Percentiles rank a stretch among this genome's conserved stretches.
Conservation (phyloP, 2,329 filamentous ascomycete genomes). For the Pyricularia sp. region DNA sequence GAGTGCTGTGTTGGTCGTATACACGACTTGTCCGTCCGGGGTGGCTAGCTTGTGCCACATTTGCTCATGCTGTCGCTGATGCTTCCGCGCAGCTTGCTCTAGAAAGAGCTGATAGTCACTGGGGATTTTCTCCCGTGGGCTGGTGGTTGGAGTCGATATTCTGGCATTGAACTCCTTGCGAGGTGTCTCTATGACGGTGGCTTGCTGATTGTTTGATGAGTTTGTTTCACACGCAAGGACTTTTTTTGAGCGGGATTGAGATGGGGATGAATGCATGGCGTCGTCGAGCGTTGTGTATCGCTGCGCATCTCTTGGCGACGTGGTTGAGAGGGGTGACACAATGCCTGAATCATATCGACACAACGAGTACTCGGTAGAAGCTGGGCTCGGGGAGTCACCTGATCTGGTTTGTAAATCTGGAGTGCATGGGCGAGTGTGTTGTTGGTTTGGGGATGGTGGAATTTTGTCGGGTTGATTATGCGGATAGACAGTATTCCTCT, state of each 20-base stretch:
- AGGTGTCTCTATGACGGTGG: background rate
- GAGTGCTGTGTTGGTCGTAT: background rate
- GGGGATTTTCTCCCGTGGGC: background rate
- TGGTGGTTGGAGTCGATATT: background rate
- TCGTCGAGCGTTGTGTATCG: background rate
- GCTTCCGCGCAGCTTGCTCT: background rate
- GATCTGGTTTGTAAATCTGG: background rate
- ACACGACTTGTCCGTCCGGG: background rate
- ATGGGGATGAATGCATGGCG: background rate
- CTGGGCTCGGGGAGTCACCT: background rate
- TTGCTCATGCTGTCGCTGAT: background rate
- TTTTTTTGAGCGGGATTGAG: background rate
- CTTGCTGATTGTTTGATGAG: background rate
- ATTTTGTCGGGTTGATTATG: background rate
- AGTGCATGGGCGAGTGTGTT: background rate
- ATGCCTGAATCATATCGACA: background rate
- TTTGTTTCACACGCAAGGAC: background rate
- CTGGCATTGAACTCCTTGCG: background rate
- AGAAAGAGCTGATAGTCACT: background rate
- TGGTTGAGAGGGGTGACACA: background rate
- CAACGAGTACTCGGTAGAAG: background rate
- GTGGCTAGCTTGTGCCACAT: background rate
- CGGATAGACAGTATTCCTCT: background rate
- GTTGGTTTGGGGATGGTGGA: background rate
- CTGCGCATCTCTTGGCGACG: background rate